Conservation (phyloP, 371 early-diverging fungal genomes). For the Catenaria anguillulae region DNA sequence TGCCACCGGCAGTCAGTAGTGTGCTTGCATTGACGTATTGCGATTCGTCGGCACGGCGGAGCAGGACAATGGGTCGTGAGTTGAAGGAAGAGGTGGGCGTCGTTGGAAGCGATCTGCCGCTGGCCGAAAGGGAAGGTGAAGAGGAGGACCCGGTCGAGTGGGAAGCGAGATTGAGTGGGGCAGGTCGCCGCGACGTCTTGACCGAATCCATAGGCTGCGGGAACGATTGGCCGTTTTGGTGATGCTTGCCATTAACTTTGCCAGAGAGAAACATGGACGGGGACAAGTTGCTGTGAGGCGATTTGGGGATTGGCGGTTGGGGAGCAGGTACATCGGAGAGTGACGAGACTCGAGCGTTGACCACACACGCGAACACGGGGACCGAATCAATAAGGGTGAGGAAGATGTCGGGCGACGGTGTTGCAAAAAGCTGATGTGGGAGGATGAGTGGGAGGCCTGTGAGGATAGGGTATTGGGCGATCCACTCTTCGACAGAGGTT, state of each 20-base stretch:
- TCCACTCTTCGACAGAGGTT: no score
- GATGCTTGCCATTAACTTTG: no score
- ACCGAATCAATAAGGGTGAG: constrained; percentile 56
- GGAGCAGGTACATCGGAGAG: no score
- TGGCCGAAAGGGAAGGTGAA: neutral
- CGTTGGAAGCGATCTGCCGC: neutral
- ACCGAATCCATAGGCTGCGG: neutral
- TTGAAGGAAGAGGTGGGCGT: constrained; percentile 12
- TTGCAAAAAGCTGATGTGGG: neutral
- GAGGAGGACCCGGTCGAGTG: neutral
- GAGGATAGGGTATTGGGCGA: neutral
- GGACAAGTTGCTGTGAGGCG: no score
- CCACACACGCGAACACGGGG: no score
- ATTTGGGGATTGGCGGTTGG: no score
- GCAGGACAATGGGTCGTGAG: constrained; percentile 28
- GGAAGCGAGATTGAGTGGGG: neutral
- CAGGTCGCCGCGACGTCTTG: neutral
- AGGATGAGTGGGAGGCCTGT: neutral
- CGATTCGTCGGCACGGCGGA: constrained; percentile 60
- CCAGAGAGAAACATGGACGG: no score
- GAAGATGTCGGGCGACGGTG: constrained; percentile 44
- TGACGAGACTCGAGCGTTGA: no score
- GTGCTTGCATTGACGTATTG: constrained; percentile 71
- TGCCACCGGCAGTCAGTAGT: constrained; percentile 70
- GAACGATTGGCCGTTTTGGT: no score